Evolutionary conservation across 352 stramenopile species (phyloP).

Genomic region (Globisporangium apiculatum): DNA sequence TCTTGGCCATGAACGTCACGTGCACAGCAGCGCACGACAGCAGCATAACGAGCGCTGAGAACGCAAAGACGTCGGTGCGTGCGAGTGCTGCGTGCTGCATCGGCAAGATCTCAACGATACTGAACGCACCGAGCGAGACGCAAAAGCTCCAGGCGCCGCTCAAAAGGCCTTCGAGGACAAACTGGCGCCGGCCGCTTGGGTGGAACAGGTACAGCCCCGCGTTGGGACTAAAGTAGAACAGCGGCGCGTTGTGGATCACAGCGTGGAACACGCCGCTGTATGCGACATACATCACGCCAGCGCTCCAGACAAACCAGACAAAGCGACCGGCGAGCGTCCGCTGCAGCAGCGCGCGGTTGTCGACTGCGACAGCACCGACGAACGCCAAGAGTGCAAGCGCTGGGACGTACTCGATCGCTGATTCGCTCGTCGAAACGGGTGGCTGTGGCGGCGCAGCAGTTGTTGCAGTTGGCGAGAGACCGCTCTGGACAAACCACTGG

Average conservation of each 20-base stretch:
- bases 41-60: conserved; percentile 31
- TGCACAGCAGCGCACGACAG: conserved; percentile 41
- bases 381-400: conserved; percentile 28
- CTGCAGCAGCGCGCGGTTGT: conserved; percentile 33
- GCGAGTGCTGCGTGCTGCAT: conserved; percentile 20
- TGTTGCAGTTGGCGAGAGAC: not conserved
- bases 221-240: conserved; percentile 47
- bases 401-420: conserved; percentile 30
- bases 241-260: conserved; percentile 40
- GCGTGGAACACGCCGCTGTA: conserved; percentile 57
- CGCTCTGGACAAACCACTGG: conserved; percentile 17
- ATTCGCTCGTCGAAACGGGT: conserved; percentile 6
- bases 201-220: conserved; percentile 58
- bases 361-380: conserved; percentile 24
- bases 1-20: conserved; percentile 52
- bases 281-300: conserved; percentile 45
- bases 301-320: conserved; percentile 50
- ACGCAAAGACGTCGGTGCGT: conserved; percentile 41
- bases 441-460: no score
- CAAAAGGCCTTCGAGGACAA: conserved; percentile 53
- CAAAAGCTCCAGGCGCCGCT: conserved; percentile 61
- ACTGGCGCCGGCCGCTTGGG: conserved; percentile 53
- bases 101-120: conserved; percentile 36
- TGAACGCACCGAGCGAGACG: conserved; percentile 44
- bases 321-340: conserved; percentile 27